Evolutionary conservation across 1,139 yeast genomes (phyloP), one percentile per base, ranked within the genome.

Genomic region (Sugiyamaella neomexicana): DNA sequence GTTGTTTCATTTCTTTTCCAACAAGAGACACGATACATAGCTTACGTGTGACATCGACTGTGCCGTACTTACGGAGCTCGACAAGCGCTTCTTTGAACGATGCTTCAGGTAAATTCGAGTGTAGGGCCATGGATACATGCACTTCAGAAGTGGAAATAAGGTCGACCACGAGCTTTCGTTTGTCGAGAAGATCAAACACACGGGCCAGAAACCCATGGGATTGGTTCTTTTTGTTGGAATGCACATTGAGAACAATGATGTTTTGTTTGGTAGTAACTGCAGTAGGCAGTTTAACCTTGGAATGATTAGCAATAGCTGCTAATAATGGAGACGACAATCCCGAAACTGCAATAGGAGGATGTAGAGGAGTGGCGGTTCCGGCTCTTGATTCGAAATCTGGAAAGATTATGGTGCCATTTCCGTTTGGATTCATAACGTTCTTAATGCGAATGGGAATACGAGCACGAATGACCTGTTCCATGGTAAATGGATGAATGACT

Each of bases 401-500:
- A 71, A 87, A 93, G 48, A 93, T 90, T 60, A 93, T 80, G 16
- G 99, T 93, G 62, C 99, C 99, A 46, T 79, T 80, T 46, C 98
- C 99, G 20, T 70, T 69, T 50, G 99, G 98, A 69, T 93, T 91
- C 72, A 83, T 91, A 53, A 93, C 99, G 71, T 93, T 93, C 72
- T 93, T 93, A 66, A 93, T 93, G 68, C 98, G 82, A 69, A 93
- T 93, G 44, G 99, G 99, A 65, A 93, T 93, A 68, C 87, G 88
- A 10, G 98, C 98, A 62, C 85, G 84, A 63, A 93, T 93, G 55
- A 91, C 99, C 74, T 93, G 99, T 73, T 93, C 98, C 99, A 93
- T 93, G 36, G 99, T 93, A 76, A 93, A 93, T 1, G 99, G 99
- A 68, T 93, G 99, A 63, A 93, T 93, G 60, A 93, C 99, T 73